These are phyloP conservation scores for Begonia peltatifolia DNA, from an alignment of 306 rosid genomes.

Conservation along the genomic window DNA sequence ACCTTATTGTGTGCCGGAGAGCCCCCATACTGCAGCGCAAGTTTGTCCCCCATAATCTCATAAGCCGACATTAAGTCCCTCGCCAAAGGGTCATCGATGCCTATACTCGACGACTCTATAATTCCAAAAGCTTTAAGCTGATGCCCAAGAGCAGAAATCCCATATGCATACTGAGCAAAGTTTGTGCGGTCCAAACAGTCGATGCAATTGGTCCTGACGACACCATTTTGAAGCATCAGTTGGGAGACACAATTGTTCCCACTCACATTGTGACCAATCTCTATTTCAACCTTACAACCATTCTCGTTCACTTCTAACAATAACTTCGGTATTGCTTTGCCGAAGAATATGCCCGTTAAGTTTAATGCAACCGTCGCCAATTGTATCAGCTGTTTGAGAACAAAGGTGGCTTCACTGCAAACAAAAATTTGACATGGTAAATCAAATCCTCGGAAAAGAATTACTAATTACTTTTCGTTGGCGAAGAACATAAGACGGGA, in stretches of 20 bases:
- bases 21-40: constrained; percentile 88
- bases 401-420: constrained; percentile 58
- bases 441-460: background rate
- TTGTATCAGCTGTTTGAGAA: constrained; percentile 43
- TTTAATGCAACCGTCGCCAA: constrained; percentile 47
- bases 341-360: constrained; percentile 59
- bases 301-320: background rate
- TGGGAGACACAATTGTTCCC: constrained; percentile 20
- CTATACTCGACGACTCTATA: constrained; percentile 32
- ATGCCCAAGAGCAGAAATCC: constrained; percentile 60
- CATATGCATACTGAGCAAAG: constrained; percentile 84
- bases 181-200: constrained; percentile 98
- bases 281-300: constrained; percentile 9
- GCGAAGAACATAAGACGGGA: constrained; percentile 1
- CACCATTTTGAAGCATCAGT: constrained; percentile 51
- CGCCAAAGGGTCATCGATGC: constrained; percentile 63
- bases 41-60: constrained; percentile 86
- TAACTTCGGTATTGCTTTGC: constrained; percentile 8
- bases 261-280: constrained; percentile 17
- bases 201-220: constrained; percentile 86
- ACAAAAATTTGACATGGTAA: constrained; percentile 6
- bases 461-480: constrained; percentile 8
- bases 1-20: constrained; percentile 99
- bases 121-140: constrained; percentile 56
- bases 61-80: constrained; percentile 58